A percentile compares a stretch with the other conserved stretches of the same genome.
phyloP scores from a whole-genome alignment of 345 rosid genomes.

The Eucalyptus virginea region DNA sequence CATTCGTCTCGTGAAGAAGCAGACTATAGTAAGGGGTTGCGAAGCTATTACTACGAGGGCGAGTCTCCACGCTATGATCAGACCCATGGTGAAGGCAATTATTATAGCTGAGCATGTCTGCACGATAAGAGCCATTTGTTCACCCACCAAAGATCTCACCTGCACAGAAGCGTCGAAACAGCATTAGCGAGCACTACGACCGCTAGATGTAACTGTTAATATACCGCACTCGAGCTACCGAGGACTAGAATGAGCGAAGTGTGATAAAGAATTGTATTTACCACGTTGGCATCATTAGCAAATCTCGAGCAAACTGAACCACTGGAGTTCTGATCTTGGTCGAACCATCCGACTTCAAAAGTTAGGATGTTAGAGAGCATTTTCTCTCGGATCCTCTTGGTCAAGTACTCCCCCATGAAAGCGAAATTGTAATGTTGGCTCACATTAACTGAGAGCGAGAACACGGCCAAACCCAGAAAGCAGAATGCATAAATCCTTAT shows the following conservation, averaged over 20 bases:
- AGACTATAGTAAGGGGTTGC: conserved; percentile 30
- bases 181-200: neutral
- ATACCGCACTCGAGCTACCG: neutral
- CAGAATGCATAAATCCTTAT: conserved; percentile 28
- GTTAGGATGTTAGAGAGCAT: conserved; percentile 54
- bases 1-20: conserved; percentile 25
- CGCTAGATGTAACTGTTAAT: neutral
- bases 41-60: conserved; percentile 61
- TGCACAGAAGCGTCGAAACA: neutral
- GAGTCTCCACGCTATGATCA: conserved; percentile 53
- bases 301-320: conserved; percentile 59
- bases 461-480: conserved; percentile 31
- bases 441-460: conserved; percentile 28
- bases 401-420: conserved; percentile 52
- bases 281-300: conserved; percentile 58
- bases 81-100: conserved; percentile 56
- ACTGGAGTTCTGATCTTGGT: conserved; percentile 50
- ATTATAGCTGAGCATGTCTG: conserved; percentile 46
- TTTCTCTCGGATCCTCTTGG: conserved; percentile 52
- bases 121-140: conserved; percentile 31
- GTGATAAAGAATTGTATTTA: neutral
- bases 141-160: conserved; percentile 53
- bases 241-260: neutral
- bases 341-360: conserved; percentile 76
- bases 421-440: conserved; percentile 54